A percentile compares a stretch with the other conserved stretches of the same genome.
phyloP scores from a whole-genome alignment of 257 asterid genomes.

The Solanum etuberosum region DNA sequence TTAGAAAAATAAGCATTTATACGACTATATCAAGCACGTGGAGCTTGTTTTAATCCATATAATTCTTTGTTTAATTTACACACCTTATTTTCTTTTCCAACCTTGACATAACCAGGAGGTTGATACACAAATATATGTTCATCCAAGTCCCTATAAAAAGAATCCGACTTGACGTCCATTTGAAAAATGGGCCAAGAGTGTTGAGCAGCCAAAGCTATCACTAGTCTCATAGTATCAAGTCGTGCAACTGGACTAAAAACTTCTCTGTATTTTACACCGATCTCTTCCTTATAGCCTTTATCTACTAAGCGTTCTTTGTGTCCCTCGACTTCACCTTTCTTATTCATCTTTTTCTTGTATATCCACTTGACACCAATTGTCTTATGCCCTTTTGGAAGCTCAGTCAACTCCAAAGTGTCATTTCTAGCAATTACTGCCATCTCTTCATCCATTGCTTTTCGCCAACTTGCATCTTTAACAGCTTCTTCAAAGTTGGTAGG shows the following conservation, averaged over 20 bases:
- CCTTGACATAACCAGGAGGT: not conserved
- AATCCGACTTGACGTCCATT: too few relatives aligned
- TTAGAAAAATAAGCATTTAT: too few relatives aligned
- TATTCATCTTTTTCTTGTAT: not conserved
- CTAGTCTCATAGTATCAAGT: too few relatives aligned
- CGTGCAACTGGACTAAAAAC: too few relatives aligned
- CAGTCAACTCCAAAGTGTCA: not conserved
- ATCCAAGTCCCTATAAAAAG: not conserved
- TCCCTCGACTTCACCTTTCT: not conserved
- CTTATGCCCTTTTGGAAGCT: not conserved
- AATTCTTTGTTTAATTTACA: not conserved
- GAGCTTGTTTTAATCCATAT: not conserved
- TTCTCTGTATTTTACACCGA: too few relatives aligned
- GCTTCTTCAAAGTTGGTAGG: not conserved
- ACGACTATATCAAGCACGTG: not conserved
- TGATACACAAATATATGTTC: not conserved
- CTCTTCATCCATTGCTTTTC: too few relatives aligned
- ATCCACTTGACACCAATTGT: not conserved
- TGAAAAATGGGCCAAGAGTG: not conserved
- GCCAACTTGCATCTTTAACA: too few relatives aligned
- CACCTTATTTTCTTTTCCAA: not conserved
- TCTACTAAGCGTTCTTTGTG: not conserved
- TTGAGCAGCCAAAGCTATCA: not conserved
- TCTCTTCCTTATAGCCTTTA: too few relatives aligned
- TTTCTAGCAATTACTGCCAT: not conserved